These are phyloP conservation scores for Pseudocercospora macadamiae DNA, from an alignment of 2,329 filamentous ascomycete genomes.

Conservation along the genomic window DNA sequence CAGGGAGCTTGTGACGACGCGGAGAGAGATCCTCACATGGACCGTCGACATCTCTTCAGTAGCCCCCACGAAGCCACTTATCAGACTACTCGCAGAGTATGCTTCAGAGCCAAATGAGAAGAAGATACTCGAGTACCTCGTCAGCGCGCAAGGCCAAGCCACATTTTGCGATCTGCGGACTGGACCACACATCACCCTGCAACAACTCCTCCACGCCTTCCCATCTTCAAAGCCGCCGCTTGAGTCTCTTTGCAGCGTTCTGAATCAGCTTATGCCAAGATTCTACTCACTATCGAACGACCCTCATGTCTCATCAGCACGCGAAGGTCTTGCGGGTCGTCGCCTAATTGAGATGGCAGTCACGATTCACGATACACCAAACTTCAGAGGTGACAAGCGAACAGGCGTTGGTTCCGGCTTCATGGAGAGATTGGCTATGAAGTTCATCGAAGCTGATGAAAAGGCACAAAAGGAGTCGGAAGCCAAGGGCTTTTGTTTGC, in stretches of 20 bases:
- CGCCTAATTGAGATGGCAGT: constrained; percentile 95
- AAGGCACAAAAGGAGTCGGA: constrained; percentile 54
- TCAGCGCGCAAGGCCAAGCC: constrained; percentile 86
- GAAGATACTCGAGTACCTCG: constrained; percentile 84
- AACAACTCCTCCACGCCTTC: constrained; percentile 88
- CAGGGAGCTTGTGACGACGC: constrained; percentile 84
- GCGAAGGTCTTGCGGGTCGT: constrained; percentile 69
- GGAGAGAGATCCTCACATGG: constrained; percentile 92
- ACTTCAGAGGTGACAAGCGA: constrained; percentile 70
- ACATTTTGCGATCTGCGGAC: constrained; percentile 92
- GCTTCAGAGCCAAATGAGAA: constrained; percentile 79
- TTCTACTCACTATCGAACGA: constrained; percentile 99
- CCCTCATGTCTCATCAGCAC: constrained; percentile 75
- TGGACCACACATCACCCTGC: constrained; percentile 78
- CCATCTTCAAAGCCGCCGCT: constrained; percentile 88
- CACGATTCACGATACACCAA: constrained; percentile 81
- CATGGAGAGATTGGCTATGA: constrained; percentile 80
- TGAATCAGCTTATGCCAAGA: constrained; percentile 90
- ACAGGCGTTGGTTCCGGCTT: constrained; percentile 91
- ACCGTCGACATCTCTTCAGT: constrained; percentile 92
- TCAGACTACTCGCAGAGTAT: constrained; percentile 84
- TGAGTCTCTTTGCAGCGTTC: constrained; percentile 74
- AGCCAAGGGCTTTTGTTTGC: constrained; percentile 47
- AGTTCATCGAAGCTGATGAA: constrained; percentile 69
- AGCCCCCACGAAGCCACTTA: constrained; percentile 82